Percentiles rank a stretch among this genome's conserved stretches.
Conservation (phyloP, 495 filamentous ascomycete species). For the Aspergillus sparsus region DNA sequence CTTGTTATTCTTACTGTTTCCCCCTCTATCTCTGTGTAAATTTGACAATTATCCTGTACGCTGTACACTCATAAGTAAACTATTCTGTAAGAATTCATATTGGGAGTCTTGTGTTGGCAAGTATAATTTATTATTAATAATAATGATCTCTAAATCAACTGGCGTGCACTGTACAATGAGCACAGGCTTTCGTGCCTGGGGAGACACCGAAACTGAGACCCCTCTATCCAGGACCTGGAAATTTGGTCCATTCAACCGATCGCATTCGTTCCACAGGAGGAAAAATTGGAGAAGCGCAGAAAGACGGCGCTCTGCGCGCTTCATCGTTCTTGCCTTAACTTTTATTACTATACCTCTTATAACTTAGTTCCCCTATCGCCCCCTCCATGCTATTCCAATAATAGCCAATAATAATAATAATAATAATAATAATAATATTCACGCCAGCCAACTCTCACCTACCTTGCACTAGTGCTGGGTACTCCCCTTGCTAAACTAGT, state of each 20-base stretch:
- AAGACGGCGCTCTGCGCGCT: slow-evolving; percentile 18
- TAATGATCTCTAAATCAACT: too few species aligned
- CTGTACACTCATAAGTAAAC: too few species aligned
- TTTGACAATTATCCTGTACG: too few species aligned
- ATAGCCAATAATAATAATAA: slow-evolving; percentile 11
- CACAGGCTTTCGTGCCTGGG: neutral
- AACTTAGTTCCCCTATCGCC: slow-evolving; percentile 1
- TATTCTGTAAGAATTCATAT: too few species aligned
- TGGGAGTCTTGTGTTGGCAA: too few species aligned
- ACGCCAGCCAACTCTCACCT: slow-evolving; percentile 11
- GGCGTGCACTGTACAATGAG: neutral
- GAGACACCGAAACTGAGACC: neutral
- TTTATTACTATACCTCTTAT: slow-evolving; percentile 1
- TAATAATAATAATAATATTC: slow-evolving; percentile 13
- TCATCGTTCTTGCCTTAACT: neutral
- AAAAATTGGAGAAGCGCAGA: slow-evolving; percentile 6
- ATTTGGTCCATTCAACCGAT: neutral
- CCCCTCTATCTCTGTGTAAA: too few species aligned
- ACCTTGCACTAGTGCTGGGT: slow-evolving; percentile 15
- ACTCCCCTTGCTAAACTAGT: slow-evolving; percentile 6
- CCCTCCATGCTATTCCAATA: neutral
- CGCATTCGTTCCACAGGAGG: neutral
- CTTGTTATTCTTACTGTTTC: too few species aligned
- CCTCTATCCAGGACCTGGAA: neutral
- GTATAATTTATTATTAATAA: too few species aligned